These are phyloP conservation scores for Stemphylium vesicarium DNA, from an alignment of 2,329 filamentous ascomycete genomes.

Conservation along the genomic window DNA sequence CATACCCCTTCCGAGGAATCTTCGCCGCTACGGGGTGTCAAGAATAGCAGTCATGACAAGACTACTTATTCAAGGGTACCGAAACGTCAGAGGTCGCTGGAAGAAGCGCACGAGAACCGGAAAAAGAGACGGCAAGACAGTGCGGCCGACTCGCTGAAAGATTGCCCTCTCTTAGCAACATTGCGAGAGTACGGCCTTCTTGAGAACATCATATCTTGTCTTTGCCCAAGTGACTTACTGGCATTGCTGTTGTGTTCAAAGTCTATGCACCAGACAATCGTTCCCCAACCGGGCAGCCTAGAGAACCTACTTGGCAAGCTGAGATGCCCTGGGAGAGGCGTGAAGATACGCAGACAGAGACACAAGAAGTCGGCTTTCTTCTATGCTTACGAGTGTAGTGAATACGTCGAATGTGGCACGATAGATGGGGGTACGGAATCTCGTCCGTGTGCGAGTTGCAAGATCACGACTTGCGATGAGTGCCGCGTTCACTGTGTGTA, in stretches of 20 bases:
- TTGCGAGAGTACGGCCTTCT: conserved; percentile 41
- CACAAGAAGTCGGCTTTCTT: conserved; percentile 37
- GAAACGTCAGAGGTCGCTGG: conserved; percentile 32
- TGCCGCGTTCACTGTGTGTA: conserved; percentile 46
- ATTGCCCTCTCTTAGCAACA: conserved; percentile 26
- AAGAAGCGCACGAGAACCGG: not conserved
- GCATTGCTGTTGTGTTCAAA: conserved; percentile 40
- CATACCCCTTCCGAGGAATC: not conserved
- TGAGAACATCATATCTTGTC: conserved; percentile 27
- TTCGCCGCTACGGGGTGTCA: not conserved
- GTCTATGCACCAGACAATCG: conserved; percentile 29
- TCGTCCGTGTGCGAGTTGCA: conserved; percentile 35
- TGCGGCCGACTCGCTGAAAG: not conserved
- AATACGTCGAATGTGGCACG: conserved; percentile 33
- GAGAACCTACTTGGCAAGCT: conserved; percentile 36
- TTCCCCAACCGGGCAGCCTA: conserved; percentile 31
- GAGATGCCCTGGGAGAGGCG: conserved; percentile 35
- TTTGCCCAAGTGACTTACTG: conserved; percentile 36
- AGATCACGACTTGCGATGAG: conserved; percentile 43
- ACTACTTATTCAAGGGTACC: conserved; percentile 5
- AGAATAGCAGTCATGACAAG: not conserved
- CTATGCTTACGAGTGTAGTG: conserved; percentile 27
- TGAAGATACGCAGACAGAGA: conserved; percentile 25
- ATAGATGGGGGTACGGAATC: conserved; percentile 18
- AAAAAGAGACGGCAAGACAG: conserved; percentile 17